A percentile compares a stretch with the other conserved stretches of the same genome.
Conservation (phyloP, 2,329 filamentous ascomycete species). For the Phoma sp. region DNA sequence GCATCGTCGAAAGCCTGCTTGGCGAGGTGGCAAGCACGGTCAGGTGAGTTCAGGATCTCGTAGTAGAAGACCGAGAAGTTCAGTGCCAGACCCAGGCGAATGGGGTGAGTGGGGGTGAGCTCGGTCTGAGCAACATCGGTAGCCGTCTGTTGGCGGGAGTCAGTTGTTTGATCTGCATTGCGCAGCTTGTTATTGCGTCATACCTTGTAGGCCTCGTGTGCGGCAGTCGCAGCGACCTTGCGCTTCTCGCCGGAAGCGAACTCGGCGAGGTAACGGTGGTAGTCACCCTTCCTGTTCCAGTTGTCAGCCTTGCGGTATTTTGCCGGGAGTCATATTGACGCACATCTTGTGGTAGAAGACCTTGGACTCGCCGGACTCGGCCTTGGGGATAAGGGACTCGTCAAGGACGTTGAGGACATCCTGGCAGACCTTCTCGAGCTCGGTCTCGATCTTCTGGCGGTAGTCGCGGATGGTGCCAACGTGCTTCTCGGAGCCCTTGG, state of each 20-base stretch:
- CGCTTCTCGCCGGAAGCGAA: slow-evolving; percentile 92
- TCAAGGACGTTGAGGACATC: slow-evolving; percentile 96
- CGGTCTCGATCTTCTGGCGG: slow-evolving; percentile 96
- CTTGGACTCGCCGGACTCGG: slow-evolving; percentile 97
- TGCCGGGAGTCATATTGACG: slow-evolving; percentile 47
- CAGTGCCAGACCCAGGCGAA: slow-evolving; percentile 94
- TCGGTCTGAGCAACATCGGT: slow-evolving; percentile 98
- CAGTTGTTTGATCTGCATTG: slow-evolving; percentile 23
- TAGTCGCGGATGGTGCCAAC: slow-evolving; percentile 94
- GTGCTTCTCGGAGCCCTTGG: slow-evolving; percentile 96
- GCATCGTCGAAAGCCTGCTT: slow-evolving; percentile 99
- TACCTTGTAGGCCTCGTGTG: slow-evolving; percentile 98
- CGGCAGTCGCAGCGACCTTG: slow-evolving; percentile 84
- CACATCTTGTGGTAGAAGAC: slow-evolving; percentile 99
- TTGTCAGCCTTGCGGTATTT: slow-evolving; percentile 23
- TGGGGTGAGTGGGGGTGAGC: slow-evolving; percentile 95
- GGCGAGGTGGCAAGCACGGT: slow-evolving; percentile 96
- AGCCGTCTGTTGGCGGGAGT: slow-evolving; percentile 70
- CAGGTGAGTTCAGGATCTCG: slow-evolving; percentile 97
- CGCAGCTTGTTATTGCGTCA: slow-evolving; percentile 43
- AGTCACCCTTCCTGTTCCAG: slow-evolving; percentile 84
- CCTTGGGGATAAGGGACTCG: slow-evolving; percentile 91
- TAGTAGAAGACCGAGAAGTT: slow-evolving; percentile 99
- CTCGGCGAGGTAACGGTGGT: slow-evolving; percentile 94
- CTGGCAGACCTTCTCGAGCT: slow-evolving; percentile 97